phyloP scores from a whole-genome alignment of 2,329 filamentous ascomycete genomes.

The Diaporthe sp. region DNA sequence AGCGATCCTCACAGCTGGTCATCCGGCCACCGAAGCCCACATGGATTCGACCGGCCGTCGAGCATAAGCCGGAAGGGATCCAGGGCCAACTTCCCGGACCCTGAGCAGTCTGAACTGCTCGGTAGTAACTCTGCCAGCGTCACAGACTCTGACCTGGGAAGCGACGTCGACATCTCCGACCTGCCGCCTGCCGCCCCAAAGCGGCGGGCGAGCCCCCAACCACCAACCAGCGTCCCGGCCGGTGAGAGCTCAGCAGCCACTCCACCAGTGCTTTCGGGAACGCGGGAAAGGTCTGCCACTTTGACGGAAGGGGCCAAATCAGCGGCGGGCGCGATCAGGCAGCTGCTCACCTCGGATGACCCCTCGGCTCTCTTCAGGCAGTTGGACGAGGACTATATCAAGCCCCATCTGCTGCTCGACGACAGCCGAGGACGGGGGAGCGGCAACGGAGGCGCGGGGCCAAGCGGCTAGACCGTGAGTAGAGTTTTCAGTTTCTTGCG shows the following conservation, averaged over 20 bases:
- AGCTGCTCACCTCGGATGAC: constrained; percentile 88
- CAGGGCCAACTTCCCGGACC: constrained; percentile 59
- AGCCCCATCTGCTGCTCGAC: constrained; percentile 89
- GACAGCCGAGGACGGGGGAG: constrained; percentile 60
- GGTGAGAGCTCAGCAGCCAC: constrained; percentile 37
- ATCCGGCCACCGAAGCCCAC: constrained; percentile 67
- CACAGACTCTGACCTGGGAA: constrained; percentile 72
- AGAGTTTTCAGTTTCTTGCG: not conserved
- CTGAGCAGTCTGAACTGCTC: constrained; percentile 71
- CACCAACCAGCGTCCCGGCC: constrained; percentile 44
- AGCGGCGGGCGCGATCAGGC: constrained; percentile 76
- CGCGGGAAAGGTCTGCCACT: constrained; percentile 47
- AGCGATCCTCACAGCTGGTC: constrained; percentile 62
- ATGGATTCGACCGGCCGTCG: constrained; percentile 57
- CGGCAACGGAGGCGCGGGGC: constrained; percentile 47
- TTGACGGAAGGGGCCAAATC: constrained; percentile 45
- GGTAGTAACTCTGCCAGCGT: constrained; percentile 57
- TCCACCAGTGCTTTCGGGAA: constrained; percentile 10
- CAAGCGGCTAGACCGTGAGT: constrained; percentile 6
- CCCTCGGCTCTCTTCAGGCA: constrained; percentile 92
- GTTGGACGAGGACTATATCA: constrained; percentile 96
- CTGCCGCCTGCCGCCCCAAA: constrained; percentile 72
- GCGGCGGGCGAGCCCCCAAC: constrained; percentile 56
- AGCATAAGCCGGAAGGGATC: constrained; percentile 69
- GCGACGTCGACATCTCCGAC: constrained; percentile 77